Conservation (phyloP, 1,284 basidiomycete species). For the Pholiota adiposa region DNA sequence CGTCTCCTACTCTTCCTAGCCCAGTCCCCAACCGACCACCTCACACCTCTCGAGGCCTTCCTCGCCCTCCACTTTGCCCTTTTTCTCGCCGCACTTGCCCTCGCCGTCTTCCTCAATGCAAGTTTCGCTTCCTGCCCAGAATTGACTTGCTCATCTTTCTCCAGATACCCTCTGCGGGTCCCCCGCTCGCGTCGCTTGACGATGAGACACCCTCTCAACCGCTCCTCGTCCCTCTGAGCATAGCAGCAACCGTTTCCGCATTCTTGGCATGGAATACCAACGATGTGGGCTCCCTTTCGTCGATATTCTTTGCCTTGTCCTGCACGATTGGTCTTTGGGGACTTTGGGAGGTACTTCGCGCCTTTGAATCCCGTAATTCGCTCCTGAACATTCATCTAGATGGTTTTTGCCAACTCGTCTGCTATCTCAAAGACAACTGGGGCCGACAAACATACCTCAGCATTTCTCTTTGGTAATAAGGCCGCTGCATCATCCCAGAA, state of each 20-base stretch:
- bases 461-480: constrained; percentile 79
- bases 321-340: constrained; percentile 65
- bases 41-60: constrained; percentile 71
- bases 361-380: neutral
- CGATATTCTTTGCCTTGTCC: constrained; percentile 53
- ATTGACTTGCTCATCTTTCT: constrained; percentile 14
- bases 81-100: constrained; percentile 53
- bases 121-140: constrained; percentile 20
- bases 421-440: constrained; percentile 71
- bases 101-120: constrained; percentile 66
- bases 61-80: constrained; percentile 67
- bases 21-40: constrained; percentile 39
- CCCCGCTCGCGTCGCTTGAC: constrained; percentile 25
- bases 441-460: constrained; percentile 78
- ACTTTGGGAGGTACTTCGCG: constrained; percentile 65
- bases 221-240: constrained; percentile 60
- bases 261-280: constrained; percentile 69
- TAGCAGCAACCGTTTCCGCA: constrained; percentile 54
- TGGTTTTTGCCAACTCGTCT: constrained; percentile 63
- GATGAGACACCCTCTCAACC: constrained; percentile 49
- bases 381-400: constrained; percentile 40
- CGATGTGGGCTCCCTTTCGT: constrained; percentile 58
- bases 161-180: constrained; percentile 44
- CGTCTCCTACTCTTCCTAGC: constrained; percentile 65
- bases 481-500: constrained; percentile 72